These are phyloP conservation scores for Aspergillus sp. DNA, from an alignment of 2,329 filamentous ascomycete genomes.

Conservation along the genomic window DNA sequence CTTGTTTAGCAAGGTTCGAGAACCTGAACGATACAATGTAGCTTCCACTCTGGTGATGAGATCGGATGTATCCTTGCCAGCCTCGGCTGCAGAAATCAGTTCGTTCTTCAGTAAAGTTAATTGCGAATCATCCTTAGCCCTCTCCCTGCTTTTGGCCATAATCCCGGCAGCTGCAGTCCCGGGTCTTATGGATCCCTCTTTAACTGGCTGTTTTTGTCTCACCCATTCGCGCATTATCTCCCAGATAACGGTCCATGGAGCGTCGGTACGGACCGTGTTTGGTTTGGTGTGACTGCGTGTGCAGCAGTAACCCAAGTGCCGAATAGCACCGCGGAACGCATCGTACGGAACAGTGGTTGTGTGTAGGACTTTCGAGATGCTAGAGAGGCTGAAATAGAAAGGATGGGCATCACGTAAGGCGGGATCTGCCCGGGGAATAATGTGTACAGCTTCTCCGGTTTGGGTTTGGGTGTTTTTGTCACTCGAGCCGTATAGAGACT, in stretches of 20 bases:
- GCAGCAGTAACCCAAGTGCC: constrained; percentile 75
- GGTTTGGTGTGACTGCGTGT: constrained; percentile 86
- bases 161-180: constrained; percentile 72
- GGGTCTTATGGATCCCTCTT: constrained; percentile 67
- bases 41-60: constrained; percentile 46
- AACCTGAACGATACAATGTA: constrained; percentile 41
- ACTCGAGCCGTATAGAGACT: constrained; percentile 10
- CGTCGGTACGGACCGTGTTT: constrained; percentile 90
- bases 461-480: constrained; percentile 11
- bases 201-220: constrained; percentile 75
- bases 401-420: constrained; percentile 70
- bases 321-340: constrained; percentile 76
- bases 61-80: constrained; percentile 36
- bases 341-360: constrained; percentile 78
- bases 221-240: constrained; percentile 92
- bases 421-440: constrained; percentile 55
- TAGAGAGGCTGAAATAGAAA: constrained; percentile 81
- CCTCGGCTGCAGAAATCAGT: constrained; percentile 33
- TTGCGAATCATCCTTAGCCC: constrained; percentile 33
- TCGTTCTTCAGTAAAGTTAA: constrained; percentile 37
- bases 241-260: constrained; percentile 87
- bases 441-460: constrained; percentile 27
- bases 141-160: constrained; percentile 49
- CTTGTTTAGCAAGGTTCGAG: constrained; percentile 10
- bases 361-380: constrained; percentile 73